These are phyloP conservation scores for Phyllosticta citribraziliensis DNA, from an alignment of 2,329 filamentous ascomycete genomes.

Conservation along the genomic window DNA sequence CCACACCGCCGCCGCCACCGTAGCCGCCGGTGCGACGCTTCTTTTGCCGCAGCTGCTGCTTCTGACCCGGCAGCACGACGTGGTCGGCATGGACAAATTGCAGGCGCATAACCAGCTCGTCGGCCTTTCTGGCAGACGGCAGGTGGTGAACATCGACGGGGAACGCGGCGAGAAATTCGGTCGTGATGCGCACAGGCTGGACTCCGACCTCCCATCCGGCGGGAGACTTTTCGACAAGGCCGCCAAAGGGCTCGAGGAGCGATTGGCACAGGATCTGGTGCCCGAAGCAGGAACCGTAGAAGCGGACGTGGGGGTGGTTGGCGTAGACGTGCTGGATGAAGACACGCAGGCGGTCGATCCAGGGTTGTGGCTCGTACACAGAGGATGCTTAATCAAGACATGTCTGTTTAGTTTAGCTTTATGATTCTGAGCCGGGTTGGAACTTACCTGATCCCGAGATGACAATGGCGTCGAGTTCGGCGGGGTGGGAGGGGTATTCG, in stretches of 20 bases:
- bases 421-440: background rate
- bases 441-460: constrained; percentile 28
- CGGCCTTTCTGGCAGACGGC: constrained; percentile 16
- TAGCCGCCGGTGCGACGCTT: constrained; percentile 26
- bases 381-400: background rate
- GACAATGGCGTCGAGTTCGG: constrained; percentile 28
- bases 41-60: constrained; percentile 23
- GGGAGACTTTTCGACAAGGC: constrained; percentile 38
- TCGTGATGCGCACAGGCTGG: constrained; percentile 38
- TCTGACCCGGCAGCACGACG: constrained; percentile 23
- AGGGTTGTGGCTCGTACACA: background rate
- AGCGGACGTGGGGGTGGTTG: constrained; percentile 35
- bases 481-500: constrained; percentile 24
- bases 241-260: constrained; percentile 45
- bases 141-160: constrained; percentile 30
- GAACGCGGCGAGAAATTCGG: constrained; percentile 25
- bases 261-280: constrained; percentile 41
- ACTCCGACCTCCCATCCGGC: constrained; percentile 41
- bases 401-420: background rate
- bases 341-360: constrained; percentile 37
- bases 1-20: constrained; percentile 17
- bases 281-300: constrained; percentile 37
- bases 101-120: constrained; percentile 15
- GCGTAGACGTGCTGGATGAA: constrained; percentile 44
- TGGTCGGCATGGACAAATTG: constrained; percentile 35